phyloP scores from a whole-genome alignment of 169 alveolate species.

The Plasmodium coatneyi region DNA sequence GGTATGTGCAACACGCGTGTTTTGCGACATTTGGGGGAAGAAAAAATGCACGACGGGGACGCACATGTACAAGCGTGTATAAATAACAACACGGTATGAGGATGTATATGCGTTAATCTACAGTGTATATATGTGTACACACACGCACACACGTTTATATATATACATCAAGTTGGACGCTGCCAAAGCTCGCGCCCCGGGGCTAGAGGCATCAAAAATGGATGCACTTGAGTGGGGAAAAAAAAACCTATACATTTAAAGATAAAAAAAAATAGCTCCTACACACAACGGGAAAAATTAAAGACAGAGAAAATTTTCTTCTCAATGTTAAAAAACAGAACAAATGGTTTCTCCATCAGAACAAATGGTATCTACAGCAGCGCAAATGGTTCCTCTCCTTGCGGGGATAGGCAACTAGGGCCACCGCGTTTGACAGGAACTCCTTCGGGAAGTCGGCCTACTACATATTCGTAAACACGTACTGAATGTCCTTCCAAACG shows the following conservation, averaged over 20 bases:
- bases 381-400: background rate
- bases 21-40: background rate
- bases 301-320: background rate
- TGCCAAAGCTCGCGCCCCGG: background rate
- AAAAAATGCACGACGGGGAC: background rate
- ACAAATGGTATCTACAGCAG: background rate
- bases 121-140: background rate
- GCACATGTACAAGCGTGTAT: background rate
- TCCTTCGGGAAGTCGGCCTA: background rate
- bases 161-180: background rate
- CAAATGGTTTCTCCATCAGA: background rate
- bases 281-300: conserved; percentile 7
- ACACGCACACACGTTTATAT: background rate
- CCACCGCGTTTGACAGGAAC: background rate
- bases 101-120: background rate
- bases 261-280: background rate
- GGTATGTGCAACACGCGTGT: background rate
- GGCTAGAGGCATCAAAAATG: background rate
- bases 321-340: background rate
- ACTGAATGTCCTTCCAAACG: conserved; percentile 84
- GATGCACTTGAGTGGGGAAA: background rate
- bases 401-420: background rate
- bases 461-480: conserved; percentile 67
- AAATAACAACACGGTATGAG: background rate
- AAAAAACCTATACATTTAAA: background rate